phyloP scores from a whole-genome alignment of 148 eudicot species.

The Vaccinium vitisidaea region DNA sequence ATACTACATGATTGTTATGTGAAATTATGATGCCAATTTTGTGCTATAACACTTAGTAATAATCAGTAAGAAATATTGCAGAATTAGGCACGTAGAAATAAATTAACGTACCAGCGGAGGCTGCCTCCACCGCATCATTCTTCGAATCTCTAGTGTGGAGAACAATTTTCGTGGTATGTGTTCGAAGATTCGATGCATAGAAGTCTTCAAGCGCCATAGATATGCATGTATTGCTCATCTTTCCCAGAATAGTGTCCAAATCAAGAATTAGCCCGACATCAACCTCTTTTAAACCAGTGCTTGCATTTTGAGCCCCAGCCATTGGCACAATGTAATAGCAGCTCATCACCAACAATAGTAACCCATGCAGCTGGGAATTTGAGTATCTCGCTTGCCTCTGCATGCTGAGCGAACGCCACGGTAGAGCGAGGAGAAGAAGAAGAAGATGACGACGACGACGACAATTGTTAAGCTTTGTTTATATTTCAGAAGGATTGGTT shows the following conservation, averaged over 20 bases:
- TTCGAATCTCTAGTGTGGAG: conserved; percentile 43
- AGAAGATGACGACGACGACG: too few relatives aligned
- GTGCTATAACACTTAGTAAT: neutral
- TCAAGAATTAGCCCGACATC: conserved; percentile 56
- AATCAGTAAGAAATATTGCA: neutral
- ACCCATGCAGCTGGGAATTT: neutral
- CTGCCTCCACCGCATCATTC: conserved; percentile 35
- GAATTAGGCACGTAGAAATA: neutral
- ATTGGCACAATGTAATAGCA: neutral
- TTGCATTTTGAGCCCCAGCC: neutral
- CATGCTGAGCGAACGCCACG: neutral
- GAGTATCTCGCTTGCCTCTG: neutral
- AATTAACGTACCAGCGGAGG: conserved; percentile 39
- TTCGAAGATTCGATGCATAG: conserved; percentile 28
- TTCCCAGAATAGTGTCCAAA: conserved; percentile 32
- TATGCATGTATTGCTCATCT: conserved; percentile 41
- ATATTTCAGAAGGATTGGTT: neutral
- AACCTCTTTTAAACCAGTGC: conserved; percentile 15
- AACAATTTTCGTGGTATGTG: conserved; percentile 32
- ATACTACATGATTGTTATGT: too few relatives aligned
- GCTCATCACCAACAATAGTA: neutral
- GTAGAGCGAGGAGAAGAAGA: neutral
- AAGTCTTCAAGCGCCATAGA: conserved; percentile 59
- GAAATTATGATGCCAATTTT: neutral
- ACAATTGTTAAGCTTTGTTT: neutral